Percentiles rank a stretch among this genome's conserved stretches.
Conservation (phyloP, 78 protist species). For the Chrysochromulina parva region DNA sequence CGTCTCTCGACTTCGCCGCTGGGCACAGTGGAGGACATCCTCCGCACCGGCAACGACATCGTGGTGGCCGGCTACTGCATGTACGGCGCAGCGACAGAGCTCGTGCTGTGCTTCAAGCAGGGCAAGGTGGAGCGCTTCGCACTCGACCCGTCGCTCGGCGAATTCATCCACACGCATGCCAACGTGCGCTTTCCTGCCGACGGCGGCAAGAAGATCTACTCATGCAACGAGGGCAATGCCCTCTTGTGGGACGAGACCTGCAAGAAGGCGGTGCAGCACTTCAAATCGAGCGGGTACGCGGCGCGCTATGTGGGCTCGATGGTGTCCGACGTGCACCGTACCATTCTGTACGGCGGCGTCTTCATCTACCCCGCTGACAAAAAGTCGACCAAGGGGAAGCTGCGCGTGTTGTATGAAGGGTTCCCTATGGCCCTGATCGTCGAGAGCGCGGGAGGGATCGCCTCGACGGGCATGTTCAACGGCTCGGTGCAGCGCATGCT, state of each 20-base stretch:
- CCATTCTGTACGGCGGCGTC: conserved; percentile 90
- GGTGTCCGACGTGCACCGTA: conserved; percentile 94
- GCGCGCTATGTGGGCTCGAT: conserved; percentile 87
- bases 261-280: conserved; percentile 23
- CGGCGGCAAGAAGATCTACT: conserved; percentile 69
- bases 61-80: conserved; percentile 73
- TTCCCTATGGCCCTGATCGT: conserved; percentile 76
- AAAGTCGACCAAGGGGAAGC: conserved; percentile 64
- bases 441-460: conserved; percentile 44
- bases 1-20: background rate
- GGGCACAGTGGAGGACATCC: conserved; percentile 40
- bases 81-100: conserved; percentile 71
- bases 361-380: conserved; percentile 91
- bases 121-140: conserved; percentile 41
- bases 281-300: conserved; percentile 51
- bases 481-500: conserved; percentile 22
- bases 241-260: conserved; percentile 66
- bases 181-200: background rate
- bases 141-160: conserved; percentile 69
- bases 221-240: conserved; percentile 88
- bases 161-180: conserved; percentile 73
- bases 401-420: conserved; percentile 76
- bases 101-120: conserved; percentile 45
- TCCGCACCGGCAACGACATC: conserved; percentile 71
- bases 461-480: background rate